phyloP scores from a whole-genome alignment of 2,329 filamentous ascomycete species.

The Leptoxyphium fumago region DNA sequence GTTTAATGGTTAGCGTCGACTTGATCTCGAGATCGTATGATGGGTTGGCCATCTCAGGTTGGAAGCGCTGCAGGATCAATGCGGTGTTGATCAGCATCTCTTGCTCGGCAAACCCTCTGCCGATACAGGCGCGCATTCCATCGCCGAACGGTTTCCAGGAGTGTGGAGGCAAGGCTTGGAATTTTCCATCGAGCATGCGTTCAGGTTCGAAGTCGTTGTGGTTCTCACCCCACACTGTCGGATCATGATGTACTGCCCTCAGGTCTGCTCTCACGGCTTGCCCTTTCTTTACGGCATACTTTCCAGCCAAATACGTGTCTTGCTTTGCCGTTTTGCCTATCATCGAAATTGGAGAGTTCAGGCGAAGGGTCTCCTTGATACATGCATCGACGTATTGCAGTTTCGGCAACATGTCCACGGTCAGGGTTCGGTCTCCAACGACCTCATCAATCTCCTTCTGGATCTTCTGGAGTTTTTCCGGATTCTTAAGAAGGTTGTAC shows the following conservation, averaged over 20 bases:
- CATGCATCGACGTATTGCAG: constrained; percentile 41
- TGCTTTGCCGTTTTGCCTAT: constrained; percentile 26
- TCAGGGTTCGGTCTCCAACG: constrained; percentile 31
- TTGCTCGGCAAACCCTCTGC: constrained; percentile 40
- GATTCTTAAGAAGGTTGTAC: constrained; percentile 39
- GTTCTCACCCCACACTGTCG: constrained; percentile 29
- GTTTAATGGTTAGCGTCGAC: constrained; percentile 32
- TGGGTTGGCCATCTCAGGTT: constrained; percentile 28
- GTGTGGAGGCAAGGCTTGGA: constrained; percentile 25
- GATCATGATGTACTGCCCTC: constrained; percentile 26
- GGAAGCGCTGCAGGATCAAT: constrained; percentile 31
- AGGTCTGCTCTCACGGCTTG: constrained; percentile 20
- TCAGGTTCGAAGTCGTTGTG: constrained; percentile 31
- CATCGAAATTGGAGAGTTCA: constrained; percentile 39
- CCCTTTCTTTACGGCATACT: constrained; percentile 23
- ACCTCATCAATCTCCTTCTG: constrained; percentile 41
- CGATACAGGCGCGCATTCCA: constrained; percentile 38
- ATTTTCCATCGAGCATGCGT: constrained; percentile 31
- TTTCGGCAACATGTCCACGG: constrained; percentile 33
- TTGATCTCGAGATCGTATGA: constrained; percentile 26
- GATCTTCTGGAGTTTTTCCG: constrained; percentile 32
- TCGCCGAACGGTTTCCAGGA: constrained; percentile 41
- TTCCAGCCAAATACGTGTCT: constrained; percentile 17
- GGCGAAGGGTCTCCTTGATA: constrained; percentile 39
- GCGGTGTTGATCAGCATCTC: constrained; percentile 33